Evolutionary conservation across 2,329 filamentous ascomycete species (phyloP).

Genomic region (Fusarium sambucinum): DNA sequence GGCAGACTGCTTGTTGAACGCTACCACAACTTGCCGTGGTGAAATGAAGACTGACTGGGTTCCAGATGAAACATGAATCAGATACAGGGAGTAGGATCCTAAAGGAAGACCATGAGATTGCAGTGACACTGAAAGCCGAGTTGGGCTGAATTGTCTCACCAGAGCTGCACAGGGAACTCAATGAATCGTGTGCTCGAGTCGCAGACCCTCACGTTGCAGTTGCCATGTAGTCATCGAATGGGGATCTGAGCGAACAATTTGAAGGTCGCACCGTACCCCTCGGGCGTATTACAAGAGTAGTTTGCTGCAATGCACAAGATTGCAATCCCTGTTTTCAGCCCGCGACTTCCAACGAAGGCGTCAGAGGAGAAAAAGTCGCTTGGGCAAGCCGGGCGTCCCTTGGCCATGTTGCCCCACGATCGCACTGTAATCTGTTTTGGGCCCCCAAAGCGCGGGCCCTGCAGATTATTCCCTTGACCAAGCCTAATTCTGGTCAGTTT

Average conservation of each 20-base stretch:
- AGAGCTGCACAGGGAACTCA: slow-evolving; percentile 19
- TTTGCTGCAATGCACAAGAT: slow-evolving; percentile 43
- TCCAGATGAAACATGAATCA: slow-evolving; percentile 32
- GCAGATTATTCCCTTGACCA: slow-evolving; percentile 38
- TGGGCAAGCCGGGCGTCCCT: slow-evolving; percentile 41
- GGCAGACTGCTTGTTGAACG: slow-evolving; percentile 4
- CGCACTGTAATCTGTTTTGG: slow-evolving; percentile 49
- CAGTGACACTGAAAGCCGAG: slow-evolving; percentile 36
- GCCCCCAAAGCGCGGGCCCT: slow-evolving; percentile 26
- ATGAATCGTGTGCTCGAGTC: slow-evolving; percentile 32
- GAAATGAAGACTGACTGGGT: slow-evolving; percentile 15
- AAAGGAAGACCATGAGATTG: slow-evolving; percentile 33
- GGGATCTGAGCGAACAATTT: slow-evolving; percentile 24
- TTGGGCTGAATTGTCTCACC: slow-evolving; percentile 35
- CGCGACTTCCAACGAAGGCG: slow-evolving; percentile 43
- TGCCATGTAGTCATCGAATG: slow-evolving; percentile 34
- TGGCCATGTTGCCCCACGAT: slow-evolving; percentile 45
- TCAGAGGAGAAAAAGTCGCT: slow-evolving; percentile 39
- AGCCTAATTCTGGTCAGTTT: slow-evolving; percentile 38
- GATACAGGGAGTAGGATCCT: slow-evolving; percentile 18
- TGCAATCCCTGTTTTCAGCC: slow-evolving; percentile 50
- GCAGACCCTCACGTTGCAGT: slow-evolving; percentile 27
- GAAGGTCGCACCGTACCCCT: slow-evolving; percentile 36
- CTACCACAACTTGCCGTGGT: slow-evolving; percentile 11
- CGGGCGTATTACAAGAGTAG: slow-evolving; percentile 26